phyloP scores from a whole-genome alignment of 495 filamentous ascomycete species.

The Cercophora scortea region DNA sequence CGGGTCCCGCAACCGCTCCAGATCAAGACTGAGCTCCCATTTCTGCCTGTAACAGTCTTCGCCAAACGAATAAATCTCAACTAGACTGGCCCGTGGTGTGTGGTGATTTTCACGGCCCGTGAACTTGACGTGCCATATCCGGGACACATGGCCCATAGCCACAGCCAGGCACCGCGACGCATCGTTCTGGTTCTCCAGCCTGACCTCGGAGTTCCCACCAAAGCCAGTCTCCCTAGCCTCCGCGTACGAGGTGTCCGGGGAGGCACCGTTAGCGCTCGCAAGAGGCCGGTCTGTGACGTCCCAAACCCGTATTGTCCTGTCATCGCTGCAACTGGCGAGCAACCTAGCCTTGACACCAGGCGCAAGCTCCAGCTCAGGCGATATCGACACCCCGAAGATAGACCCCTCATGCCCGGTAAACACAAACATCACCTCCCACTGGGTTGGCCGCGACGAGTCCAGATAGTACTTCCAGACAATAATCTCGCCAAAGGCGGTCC shows the following conservation, averaged over 20 bases:
- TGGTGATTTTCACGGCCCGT: slow-evolving; percentile 9
- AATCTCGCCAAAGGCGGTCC: slow-evolving; percentile 90
- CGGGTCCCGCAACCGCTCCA: slow-evolving; percentile 1
- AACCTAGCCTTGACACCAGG: slow-evolving; percentile 41
- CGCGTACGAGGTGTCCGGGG: background rate
- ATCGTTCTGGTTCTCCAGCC: slow-evolving; percentile 9
- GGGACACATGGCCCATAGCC: slow-evolving; percentile 75
- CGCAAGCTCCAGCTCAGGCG: slow-evolving; percentile 41
- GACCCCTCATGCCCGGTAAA: slow-evolving; percentile 91
- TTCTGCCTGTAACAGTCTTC: slow-evolving; percentile 68
- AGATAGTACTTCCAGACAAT: slow-evolving; percentile 73
- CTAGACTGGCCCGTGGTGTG: background rate
- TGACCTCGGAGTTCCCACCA: slow-evolving; percentile 22
- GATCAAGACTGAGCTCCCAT: slow-evolving; percentile 51
- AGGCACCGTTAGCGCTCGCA: slow-evolving; percentile 8
- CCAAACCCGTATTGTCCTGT: slow-evolving; percentile 87
- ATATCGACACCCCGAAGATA: slow-evolving; percentile 81
- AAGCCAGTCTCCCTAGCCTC: slow-evolving; percentile 45
- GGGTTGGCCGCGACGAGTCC: background rate
- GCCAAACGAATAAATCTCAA: slow-evolving; percentile 61
- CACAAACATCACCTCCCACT: slow-evolving; percentile 51
- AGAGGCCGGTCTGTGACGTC: slow-evolving; percentile 47
- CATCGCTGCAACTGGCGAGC: slow-evolving; percentile 90
- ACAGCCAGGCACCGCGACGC: slow-evolving; percentile 45
- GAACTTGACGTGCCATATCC: slow-evolving; percentile 83